Percentiles rank a stretch among this genome's conserved stretches.
phyloP scores from a whole-genome alignment of 2,329 filamentous ascomycete species.

The Claviceps capensis region DNA sequence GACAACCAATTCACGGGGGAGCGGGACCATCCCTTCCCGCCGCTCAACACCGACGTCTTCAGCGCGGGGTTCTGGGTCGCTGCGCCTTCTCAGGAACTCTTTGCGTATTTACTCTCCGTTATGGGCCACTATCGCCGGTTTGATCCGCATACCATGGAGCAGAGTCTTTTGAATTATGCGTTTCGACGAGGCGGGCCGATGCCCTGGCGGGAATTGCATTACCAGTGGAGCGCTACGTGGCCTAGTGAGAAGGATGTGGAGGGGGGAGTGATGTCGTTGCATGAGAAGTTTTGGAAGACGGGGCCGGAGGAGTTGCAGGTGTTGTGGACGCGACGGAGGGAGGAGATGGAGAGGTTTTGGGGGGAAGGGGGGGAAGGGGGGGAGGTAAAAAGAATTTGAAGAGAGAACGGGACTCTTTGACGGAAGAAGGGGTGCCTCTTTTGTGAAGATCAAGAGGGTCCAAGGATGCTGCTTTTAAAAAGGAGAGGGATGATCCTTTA shows the following conservation, averaged over 20 bases:
- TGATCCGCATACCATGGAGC: conserved; percentile 24
- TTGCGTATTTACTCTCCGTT: conserved; percentile 23
- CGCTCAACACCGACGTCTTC: conserved; percentile 17
- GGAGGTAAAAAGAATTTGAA: too few relatives aligned
- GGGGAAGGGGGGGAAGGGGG: too few relatives aligned
- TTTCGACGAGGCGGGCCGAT: conserved; percentile 25
- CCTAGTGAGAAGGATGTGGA: conserved; percentile 20
- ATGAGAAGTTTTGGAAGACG: conserved; percentile 24
- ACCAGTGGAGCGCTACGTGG: conserved; percentile 26
- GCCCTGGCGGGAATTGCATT: conserved; percentile 26
- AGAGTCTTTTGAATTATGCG: conserved; percentile 30
- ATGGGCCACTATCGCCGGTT: conserved; percentile 22
- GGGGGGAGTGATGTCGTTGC: conserved; percentile 20
- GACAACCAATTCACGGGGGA: conserved; percentile 19
- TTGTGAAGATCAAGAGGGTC: too few relatives aligned
- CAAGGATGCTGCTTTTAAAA: too few relatives aligned
- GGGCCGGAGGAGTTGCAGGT: conserved; percentile 5
- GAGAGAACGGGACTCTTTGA: neutral
- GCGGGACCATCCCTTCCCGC: conserved; percentile 22
- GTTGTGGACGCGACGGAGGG: conserved; percentile 2
- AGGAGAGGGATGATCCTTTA: too few relatives aligned
- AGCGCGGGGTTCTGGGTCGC: conserved; percentile 28
- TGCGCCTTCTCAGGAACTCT: conserved; percentile 23
- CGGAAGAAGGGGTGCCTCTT: neutral
- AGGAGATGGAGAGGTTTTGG: neutral